Percentiles rank a stretch among this genome's conserved stretches.
These are phyloP conservation scores for Capillidium heterosporum DNA, from an alignment of 371 early-diverging fungal species.

Conservation along the genomic window DNA sequence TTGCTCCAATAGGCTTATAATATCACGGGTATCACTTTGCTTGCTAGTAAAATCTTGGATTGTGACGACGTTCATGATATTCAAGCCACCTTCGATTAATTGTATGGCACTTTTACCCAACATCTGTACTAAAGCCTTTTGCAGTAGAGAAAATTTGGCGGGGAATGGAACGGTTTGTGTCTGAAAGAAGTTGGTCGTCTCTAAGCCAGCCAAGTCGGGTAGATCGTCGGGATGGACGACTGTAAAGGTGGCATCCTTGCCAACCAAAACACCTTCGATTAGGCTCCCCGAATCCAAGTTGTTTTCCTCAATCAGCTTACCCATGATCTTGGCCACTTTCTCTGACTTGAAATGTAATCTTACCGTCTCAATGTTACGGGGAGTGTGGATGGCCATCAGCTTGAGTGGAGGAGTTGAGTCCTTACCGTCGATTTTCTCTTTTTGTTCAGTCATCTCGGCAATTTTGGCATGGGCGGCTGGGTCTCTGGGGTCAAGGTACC, in stretches of 20 bases:
- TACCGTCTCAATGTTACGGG: conserved; percentile 88
- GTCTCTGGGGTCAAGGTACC: conserved; percentile 34
- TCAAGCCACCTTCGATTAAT: conserved; percentile 12
- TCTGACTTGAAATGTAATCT: conserved; percentile 88
- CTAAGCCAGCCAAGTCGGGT: conserved; percentile 58
- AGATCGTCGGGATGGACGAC: conserved; percentile 65
- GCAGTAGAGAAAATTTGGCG: conserved; percentile 58
- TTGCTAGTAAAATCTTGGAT: background rate
- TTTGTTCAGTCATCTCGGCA: background rate
- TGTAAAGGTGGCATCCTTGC: conserved; percentile 74
- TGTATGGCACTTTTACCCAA: conserved; percentile 42
- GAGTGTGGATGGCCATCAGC: conserved; percentile 75
- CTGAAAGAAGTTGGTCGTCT: conserved; percentile 58
- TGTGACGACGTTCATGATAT: conserved; percentile 1
- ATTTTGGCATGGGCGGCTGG: background rate
- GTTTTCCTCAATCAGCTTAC: conserved; percentile 50
- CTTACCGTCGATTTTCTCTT: background rate
- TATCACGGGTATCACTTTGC: too few relatives aligned
- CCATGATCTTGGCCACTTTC: conserved; percentile 84
- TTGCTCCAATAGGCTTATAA: too few relatives aligned
- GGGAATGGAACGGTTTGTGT: conserved; percentile 57
- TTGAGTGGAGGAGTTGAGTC: conserved; percentile 13
- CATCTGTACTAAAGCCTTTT: conserved; percentile 81
- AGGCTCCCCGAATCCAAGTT: conserved; percentile 36
- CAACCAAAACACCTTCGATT: conserved; percentile 67